Base-by-base conservation (phyloP, 805 yeast genomes). In the Nakazawaea holstii region DNA sequence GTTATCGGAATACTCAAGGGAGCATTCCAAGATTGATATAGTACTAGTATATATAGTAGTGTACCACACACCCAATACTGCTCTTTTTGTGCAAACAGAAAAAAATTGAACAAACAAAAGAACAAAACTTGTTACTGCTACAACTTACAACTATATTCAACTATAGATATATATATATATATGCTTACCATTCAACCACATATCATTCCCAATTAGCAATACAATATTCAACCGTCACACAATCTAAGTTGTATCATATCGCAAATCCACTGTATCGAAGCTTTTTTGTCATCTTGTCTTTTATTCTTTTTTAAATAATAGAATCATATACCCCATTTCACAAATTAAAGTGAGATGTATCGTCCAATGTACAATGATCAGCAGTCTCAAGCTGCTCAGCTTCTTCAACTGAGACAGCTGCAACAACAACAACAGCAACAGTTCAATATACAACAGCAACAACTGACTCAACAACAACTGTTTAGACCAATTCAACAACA, bases 1-100 rank as follows among this genome's bases (percentile, higher is more conserved):
- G 82, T 87, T 46, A 84, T 94, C 47, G 97, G 96, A 0, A 88
- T 84, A 6, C 80, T 94, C 31, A 91, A 90, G 63, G 67, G 67
- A 13, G 83, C 87, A 0, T 64, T 84, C 35, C 50, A 39, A 15
- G 28, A 39, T 7, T 38, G 11, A 1, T 6, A 37, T 17, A 35
- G 14, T n/a, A 35, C 15, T n/a, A 35, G 38, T 15, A 4, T 35
- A 6, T 35, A 35, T 11, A 20, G 28, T 37, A 20, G 40, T 48
- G 43, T n/a, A 52, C 50, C 11, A 47, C 31, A 24, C 46, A 47
- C 27, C 49, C 39, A 38, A 57, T 35, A 36, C 54, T n/a, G n/a
- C n/a, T n/a, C n/a, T n/a, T n/a, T n/a, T n/a, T n/a, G n/a, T n/a
- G n/a, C n/a, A n/a, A n/a, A n/a, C n/a, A n/a, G n/a, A n/a, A 56